These are phyloP conservation scores for Aspergillus ostianus DNA, from an alignment of 495 filamentous ascomycete species.

Conservation along the genomic window DNA sequence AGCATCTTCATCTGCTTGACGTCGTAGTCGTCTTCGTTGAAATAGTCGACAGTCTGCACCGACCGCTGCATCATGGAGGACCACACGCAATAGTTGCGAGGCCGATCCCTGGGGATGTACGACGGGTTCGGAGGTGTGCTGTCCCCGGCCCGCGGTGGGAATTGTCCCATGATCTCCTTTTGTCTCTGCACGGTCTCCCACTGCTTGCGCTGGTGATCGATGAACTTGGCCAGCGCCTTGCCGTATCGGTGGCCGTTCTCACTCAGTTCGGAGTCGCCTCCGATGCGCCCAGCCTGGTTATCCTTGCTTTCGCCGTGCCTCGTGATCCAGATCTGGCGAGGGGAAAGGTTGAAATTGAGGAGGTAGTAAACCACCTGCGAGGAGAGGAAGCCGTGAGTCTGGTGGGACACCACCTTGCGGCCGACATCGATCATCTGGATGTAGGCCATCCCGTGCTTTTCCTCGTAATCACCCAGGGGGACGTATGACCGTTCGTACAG, in stretches of 20 bases:
- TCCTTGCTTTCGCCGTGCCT: slow-evolving; percentile 85
- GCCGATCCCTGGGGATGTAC: slow-evolving; percentile 52
- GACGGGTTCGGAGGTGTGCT: slow-evolving; percentile 93
- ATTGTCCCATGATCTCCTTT: slow-evolving; percentile 64
- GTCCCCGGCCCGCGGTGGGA: slow-evolving; percentile 84
- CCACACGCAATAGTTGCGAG: slow-evolving; percentile 97
- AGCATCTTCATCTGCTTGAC: slow-evolving; percentile 98
- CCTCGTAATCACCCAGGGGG: slow-evolving; percentile 87
- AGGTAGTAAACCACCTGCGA: slow-evolving; percentile 90
- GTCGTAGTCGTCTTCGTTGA: slow-evolving; percentile 96
- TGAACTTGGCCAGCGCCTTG: slow-evolving; percentile 69
- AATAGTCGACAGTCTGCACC: slow-evolving; percentile 78
- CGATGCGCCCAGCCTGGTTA: slow-evolving; percentile 76
- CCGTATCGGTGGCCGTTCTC: slow-evolving; percentile 72
- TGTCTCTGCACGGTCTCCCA: slow-evolving; percentile 77
- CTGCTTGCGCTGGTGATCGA: slow-evolving; percentile 66
- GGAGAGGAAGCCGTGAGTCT: slow-evolving; percentile 86
- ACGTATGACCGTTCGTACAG: slow-evolving; percentile 93
- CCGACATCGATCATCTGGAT: slow-evolving; percentile 98
- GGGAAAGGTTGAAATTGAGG: slow-evolving; percentile 92
- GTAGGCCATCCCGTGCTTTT: slow-evolving; percentile 82
- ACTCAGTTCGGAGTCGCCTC: slow-evolving; percentile 80
- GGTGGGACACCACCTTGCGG: slow-evolving; percentile 85
- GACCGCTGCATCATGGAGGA: slow-evolving; percentile 92
- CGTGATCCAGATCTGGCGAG: slow-evolving; percentile 96